A percentile compares a stretch with the other conserved stretches of the same genome.
Conservation (phyloP, 768 basidiomycete genomes). For the Russula olivacea region DNA sequence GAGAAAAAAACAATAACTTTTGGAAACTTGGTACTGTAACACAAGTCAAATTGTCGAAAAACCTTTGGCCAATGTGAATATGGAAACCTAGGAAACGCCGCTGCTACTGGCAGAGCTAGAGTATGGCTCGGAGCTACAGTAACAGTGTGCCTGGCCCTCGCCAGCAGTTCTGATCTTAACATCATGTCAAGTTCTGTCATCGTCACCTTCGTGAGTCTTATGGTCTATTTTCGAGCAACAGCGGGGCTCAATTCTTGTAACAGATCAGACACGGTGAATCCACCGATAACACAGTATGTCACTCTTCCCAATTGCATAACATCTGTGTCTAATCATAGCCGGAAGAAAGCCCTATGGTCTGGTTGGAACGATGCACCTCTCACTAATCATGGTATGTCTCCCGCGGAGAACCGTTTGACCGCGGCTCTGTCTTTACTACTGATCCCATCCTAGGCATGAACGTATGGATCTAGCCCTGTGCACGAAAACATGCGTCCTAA, state of each 20-base stretch:
- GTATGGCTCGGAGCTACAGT: no score
- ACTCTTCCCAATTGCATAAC: not conserved
- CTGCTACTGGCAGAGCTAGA: no score
- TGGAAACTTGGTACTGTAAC: no score
- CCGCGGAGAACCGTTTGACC: not conserved
- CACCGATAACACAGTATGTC: slow-evolving; percentile 61
- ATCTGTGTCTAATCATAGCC: not conserved
- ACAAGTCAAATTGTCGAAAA: no score
- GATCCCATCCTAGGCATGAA: slow-evolving; percentile 31
- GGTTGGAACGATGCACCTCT: slow-evolving; percentile 71
- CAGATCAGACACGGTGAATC: slow-evolving; percentile 77
- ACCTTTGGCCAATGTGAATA: no score
- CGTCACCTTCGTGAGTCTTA: slow-evolving; percentile 30
- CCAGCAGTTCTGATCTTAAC: not conserved
- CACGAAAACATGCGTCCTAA: not conserved
- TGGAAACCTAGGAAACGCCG: no score
- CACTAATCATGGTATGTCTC: slow-evolving; percentile 60
- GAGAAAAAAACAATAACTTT: no score
- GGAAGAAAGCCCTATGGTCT: slow-evolving; percentile 54
- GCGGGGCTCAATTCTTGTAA: not conserved
- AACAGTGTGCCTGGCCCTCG: no score
- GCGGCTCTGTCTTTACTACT: not conserved
- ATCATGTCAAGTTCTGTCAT: slow-evolving; percentile 25
- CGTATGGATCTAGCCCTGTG: slow-evolving; percentile 20
- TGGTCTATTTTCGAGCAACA: not conserved